Base-by-base conservation (phyloP, 768 basidiomycete species). In the Auricularia cornea region DNA sequence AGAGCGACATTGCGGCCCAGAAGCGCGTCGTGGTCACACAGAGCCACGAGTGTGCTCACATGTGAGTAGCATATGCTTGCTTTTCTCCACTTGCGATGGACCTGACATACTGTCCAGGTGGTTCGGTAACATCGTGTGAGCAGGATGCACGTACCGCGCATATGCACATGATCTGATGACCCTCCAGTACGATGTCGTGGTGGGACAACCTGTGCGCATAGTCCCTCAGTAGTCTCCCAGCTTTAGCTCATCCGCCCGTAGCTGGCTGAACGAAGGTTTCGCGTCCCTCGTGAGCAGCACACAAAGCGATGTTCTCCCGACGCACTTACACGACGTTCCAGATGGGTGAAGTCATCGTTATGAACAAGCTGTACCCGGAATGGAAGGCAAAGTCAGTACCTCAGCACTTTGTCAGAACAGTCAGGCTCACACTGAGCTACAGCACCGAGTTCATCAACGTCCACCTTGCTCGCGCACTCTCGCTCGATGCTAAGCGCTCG, bases 261-360 rank as follows among this genome's bases (percentile, higher is more conserved):
- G 60, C 23, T 66, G 65, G 66, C 61, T 70, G n/a, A 70, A 70
- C 60, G 44, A 59, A 85, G 89, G 92, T n/a, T 92, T 94, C 72
- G 90, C 92, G 3, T 92, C 91, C 3, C 72, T 94, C 77, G 90
- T 89, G 66, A 63, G 83, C 75, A 38, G n/a, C n/a, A n/a, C n/a
- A n/a, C n/a, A n/a, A n/a, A n/a, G n/a, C n/a, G n/a, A n/a, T n/a
- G n/a, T n/a, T n/a, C n/a, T n/a, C n/a, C n/a, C n/a, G n/a, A n/a
- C n/a, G n/a, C n/a, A n/a, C 10, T 38, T 44, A 1, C 30, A 52
- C 51, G 20, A 28, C n/a, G n/a, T 10, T 52, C n/a, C 51, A 88
- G 84, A 88, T 92, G 90, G 94, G 94, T 67, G 92, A 94, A 78
- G 85, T 94, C 38, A 87, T 94, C 65, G 81, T 95, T 63, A 74